Base-by-base conservation (phyloP, 805 yeast species). In the Metahyphopichia silvanorum region DNA sequence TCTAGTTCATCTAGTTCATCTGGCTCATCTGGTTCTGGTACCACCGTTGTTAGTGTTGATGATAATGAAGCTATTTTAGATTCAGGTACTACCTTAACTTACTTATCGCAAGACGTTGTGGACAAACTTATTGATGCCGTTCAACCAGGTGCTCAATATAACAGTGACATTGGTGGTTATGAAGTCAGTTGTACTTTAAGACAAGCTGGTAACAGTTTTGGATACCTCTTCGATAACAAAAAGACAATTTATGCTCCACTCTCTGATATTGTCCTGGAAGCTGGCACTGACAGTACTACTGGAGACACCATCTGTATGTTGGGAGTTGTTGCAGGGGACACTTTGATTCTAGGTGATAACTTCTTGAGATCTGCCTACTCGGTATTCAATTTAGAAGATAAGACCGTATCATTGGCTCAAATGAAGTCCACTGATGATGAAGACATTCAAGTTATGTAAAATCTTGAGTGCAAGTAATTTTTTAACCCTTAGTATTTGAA, bases 71-170 rank as follows among this genome's bases (percentile, higher is more conserved):
- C 69, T 3, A 39, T 75, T 6, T 50, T 79, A 25, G 85, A 79
- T 52, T 69, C 80, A 3, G 85, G 85, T 25, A 69, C 82, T 9
- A 74, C 84, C 11, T 50, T 71, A 28, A 51, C 74, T 9, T 63
- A 61, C 37, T 53, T 73, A 5, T 82, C 82, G 9, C 26, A 31
- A 3, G 33, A 31, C 5, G 21, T 47, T 11, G 30, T 37, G 15
- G 21, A 27, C 17, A 16, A 22, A 6, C 11, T 47, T 15, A 11
- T 27, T 27, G 21, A 16, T 13, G 22, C 17, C 12, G 6, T 27
- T 16, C 23, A 18, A 18, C 30, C 30, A 27, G 30, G 15, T n/a
- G 34, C 39, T 13, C 14, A 29, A 2, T 38, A 29, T 25, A 26
- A 34, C 23, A 8, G 16, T n/a, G 21, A 17, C 14, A 12, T 19